These are phyloP conservation scores for Magnolia changhungtana DNA, from an alignment of 164 flowering plant genomes.

Conservation along the genomic window DNA sequence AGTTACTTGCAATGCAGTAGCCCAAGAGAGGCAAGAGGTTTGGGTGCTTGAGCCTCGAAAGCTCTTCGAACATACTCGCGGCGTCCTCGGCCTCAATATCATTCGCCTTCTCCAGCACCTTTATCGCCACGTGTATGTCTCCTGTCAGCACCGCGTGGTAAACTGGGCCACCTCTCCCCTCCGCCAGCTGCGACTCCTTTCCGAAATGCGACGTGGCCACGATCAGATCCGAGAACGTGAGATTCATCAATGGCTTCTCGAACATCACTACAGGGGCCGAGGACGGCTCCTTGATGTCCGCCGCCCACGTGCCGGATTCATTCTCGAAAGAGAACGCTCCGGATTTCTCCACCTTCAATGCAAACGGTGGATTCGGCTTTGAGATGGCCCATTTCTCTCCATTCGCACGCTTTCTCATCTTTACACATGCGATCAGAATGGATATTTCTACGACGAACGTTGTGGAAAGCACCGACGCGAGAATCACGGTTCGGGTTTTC, in stretches of 20 bases:
- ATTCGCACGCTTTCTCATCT: conserved; percentile 30
- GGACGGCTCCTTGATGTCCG: conserved; percentile 72
- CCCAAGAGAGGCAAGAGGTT: conserved; percentile 79
- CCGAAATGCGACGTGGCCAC: conserved; percentile 89
- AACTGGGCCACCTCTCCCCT: conserved; percentile 84
- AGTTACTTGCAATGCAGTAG: conserved; percentile 93
- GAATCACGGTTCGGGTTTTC: conserved; percentile 25
- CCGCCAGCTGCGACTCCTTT: conserved; percentile 71
- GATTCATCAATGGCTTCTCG: conserved; percentile 85
- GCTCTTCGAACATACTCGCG: conserved; percentile 47
- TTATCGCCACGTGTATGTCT: conserved; percentile 87
- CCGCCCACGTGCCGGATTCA: conserved; percentile 86
- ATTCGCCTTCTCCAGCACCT: conserved; percentile 65
- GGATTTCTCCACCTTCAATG: conserved; percentile 56
- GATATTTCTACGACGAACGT: conserved; percentile 21
- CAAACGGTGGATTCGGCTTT: conserved; percentile 41
- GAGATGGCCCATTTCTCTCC: conserved; percentile 74
- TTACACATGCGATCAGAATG: conserved; percentile 9
- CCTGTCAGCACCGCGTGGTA: conserved; percentile 85
- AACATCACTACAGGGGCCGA: conserved; percentile 82
- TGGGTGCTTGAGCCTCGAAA: conserved; percentile 74
- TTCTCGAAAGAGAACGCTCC: conserved; percentile 91
- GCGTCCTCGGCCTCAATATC: conserved; percentile 48
- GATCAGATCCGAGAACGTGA: conserved; percentile 80
- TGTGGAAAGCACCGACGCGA: conserved; percentile 32